Conservation (phyloP, 192 early-diverging fungal genomes). For the Backusella sp. region DNA sequence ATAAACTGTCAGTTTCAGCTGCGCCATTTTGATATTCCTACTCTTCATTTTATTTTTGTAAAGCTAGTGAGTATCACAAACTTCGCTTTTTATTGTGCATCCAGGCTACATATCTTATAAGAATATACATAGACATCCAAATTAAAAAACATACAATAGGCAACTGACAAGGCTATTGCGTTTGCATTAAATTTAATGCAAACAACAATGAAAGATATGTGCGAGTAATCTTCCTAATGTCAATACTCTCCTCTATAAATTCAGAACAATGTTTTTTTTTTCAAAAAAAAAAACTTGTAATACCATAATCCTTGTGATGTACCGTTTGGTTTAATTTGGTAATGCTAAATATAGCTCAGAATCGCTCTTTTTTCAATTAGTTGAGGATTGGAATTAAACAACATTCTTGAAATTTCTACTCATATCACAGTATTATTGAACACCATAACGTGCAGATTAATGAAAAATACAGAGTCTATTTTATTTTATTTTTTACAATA, state of each 20-base stretch:
- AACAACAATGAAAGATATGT: neutral
- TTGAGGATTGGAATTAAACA: too few species aligned
- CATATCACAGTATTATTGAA: too few species aligned
- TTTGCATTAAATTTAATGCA: neutral
- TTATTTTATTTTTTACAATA: neutral
- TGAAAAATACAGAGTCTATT: neutral
- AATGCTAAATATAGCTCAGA: neutral
- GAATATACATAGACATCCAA: too few species aligned
- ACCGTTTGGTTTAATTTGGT: neutral
- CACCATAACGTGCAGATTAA: neutral
- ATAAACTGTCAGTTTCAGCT: neutral
- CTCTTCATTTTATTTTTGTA: neutral
- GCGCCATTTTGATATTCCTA: neutral
- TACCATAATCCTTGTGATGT: neutral
- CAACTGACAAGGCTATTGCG: neutral
- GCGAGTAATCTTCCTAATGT: neutral
- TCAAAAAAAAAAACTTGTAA: neutral
- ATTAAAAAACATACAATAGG: too few species aligned
- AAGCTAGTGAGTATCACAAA: neutral
- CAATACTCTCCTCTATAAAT: neutral
- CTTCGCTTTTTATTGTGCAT: neutral
- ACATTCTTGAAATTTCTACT: too few species aligned
- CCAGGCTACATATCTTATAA: neutral
- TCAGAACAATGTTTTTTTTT: neutral
- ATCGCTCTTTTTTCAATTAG: neutral